Conservation (phyloP, 2,329 filamentous ascomycete species). For the Paraconiothyrium brasiliense region DNA sequence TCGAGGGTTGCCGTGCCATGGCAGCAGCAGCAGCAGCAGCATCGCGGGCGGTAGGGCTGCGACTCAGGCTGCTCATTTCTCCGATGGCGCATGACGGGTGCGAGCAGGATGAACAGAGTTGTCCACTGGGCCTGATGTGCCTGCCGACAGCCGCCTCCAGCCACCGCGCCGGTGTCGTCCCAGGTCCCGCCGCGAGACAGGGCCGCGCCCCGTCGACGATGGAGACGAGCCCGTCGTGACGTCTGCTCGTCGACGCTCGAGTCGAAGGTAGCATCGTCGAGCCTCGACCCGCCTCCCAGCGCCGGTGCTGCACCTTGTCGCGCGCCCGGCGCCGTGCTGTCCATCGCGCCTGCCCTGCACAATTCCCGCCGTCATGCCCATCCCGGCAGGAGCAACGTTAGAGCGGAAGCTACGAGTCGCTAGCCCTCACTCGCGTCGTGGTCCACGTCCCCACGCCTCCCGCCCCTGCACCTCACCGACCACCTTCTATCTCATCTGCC, state of each 20-base stretch:
- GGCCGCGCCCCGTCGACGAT: neutral
- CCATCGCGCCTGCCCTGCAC: conserved; percentile 2
- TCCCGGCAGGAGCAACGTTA: conserved; percentile 2
- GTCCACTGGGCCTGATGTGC: conserved; percentile 15
- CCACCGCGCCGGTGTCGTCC: conserved; percentile 9
- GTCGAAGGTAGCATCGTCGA: neutral
- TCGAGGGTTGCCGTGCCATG: too few species aligned
- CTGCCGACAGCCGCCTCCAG: conserved; percentile 12
- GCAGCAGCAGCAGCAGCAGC: neutral
- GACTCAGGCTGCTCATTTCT: conserved; percentile 10
- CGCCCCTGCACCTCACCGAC: conserved; percentile 7
- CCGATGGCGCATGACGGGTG: conserved; percentile 12
- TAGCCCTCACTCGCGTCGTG: neutral
- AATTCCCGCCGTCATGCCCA: conserved; percentile 8
- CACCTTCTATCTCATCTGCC: neutral
- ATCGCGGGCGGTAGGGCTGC: conserved; percentile 8
- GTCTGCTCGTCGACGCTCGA: neutral
- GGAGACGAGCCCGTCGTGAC: neutral
- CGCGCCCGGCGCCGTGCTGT: neutral
- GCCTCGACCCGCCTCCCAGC: too few species aligned
- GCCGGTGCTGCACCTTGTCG: neutral
- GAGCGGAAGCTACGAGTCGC: conserved; percentile 10
- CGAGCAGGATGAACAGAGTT: conserved; percentile 22
- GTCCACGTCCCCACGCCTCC: neutral
- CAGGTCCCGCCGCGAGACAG: conserved; percentile 1